These are phyloP conservation scores for Colletotrichum sp. DNA, from an alignment of 2,329 filamentous ascomycete genomes.

Conservation along the genomic window DNA sequence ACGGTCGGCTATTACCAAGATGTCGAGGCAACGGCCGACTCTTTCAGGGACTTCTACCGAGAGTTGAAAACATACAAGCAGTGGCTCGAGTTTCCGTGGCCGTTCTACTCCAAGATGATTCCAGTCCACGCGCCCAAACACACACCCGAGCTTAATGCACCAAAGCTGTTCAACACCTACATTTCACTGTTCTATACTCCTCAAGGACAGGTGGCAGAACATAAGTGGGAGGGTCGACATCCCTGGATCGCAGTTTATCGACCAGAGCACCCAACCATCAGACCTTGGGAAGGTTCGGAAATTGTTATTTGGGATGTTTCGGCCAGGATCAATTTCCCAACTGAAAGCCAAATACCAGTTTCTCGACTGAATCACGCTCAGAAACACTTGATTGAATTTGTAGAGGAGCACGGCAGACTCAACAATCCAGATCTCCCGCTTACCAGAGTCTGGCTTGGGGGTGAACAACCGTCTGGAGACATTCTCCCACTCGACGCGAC, in stretches of 20 bases:
- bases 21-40: slow-evolving; percentile 36
- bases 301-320: slow-evolving; percentile 60
- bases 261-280: slow-evolving; percentile 41
- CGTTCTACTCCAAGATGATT: slow-evolving; percentile 24
- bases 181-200: slow-evolving; percentile 56
- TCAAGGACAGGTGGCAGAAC: slow-evolving; percentile 6
- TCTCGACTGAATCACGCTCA: slow-evolving; percentile 51
- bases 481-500: slow-evolving; percentile 47
- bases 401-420: slow-evolving; percentile 32
- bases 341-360: slow-evolving; percentile 25
- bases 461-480: slow-evolving; percentile 29
- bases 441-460: slow-evolving; percentile 51
- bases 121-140: not conserved
- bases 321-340: slow-evolving; percentile 29
- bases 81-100: slow-evolving; percentile 38
- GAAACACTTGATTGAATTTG: slow-evolving; percentile 42
- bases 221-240: slow-evolving; percentile 34
- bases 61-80: slow-evolving; percentile 34
- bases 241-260: slow-evolving; percentile 60
- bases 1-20: slow-evolving; percentile 48
- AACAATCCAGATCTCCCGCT: slow-evolving; percentile 41
- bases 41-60: slow-evolving; percentile 31
- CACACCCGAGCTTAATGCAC: not conserved
- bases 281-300: slow-evolving; percentile 42
- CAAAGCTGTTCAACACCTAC: slow-evolving; percentile 36